phyloP scores from a whole-genome alignment of 345 rosid genomes.

The Excoecaria cochinchinensis region DNA sequence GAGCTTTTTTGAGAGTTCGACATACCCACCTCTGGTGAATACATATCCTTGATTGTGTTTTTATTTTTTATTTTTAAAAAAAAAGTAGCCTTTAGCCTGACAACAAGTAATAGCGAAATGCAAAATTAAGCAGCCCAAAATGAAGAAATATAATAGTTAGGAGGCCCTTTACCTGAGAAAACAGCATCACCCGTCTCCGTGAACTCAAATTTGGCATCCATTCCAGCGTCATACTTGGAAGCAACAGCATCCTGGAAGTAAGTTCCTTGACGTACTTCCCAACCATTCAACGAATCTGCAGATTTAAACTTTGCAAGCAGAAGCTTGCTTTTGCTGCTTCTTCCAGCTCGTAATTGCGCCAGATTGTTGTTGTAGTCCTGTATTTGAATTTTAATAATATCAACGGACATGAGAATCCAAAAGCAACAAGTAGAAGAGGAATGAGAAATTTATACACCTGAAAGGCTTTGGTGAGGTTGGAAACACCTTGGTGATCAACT shows the following conservation, averaged over 20 bases:
- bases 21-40: slow-evolving; percentile 88
- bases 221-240: slow-evolving; percentile 85
- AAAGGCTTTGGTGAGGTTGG: slow-evolving; percentile 81
- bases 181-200: slow-evolving; percentile 80
- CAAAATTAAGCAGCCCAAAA: neutral
- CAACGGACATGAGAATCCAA: neutral
- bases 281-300: slow-evolving; percentile 59
- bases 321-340: slow-evolving; percentile 98
- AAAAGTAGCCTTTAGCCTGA: neutral
- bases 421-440: neutral
- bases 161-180: slow-evolving; percentile 61
- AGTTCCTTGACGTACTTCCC: slow-evolving; percentile 90
- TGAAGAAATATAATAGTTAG: neutral
- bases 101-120: neutral
- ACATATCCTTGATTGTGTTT: slow-evolving; percentile 71
- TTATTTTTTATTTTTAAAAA: neutral
- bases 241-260: slow-evolving; percentile 84
- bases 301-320: slow-evolving; percentile 76
- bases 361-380: slow-evolving; percentile 83
- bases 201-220: slow-evolving; percentile 90
- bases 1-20: slow-evolving; percentile 77
- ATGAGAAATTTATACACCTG: slow-evolving; percentile 43
- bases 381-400: neutral
- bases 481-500: slow-evolving; percentile 91
- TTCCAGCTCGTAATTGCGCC: slow-evolving; percentile 85